Conservation (phyloP, 805 yeast genomes). For the Candida maesae region DNA sequence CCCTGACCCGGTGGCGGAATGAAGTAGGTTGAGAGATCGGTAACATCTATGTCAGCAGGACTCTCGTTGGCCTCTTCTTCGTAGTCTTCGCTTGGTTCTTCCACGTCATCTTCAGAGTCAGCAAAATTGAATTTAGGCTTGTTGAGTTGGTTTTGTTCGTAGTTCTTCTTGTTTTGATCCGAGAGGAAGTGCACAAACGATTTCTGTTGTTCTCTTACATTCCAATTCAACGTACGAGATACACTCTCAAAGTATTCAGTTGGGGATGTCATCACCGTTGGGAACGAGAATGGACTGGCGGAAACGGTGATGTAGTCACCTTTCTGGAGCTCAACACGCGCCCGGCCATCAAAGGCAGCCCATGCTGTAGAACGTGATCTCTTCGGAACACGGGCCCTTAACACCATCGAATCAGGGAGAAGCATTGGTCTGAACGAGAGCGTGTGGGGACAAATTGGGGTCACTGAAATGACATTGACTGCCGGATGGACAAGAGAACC, state of each 20-base stretch:
- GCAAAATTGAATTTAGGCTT: conserved; percentile 25
- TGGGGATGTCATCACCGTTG: conserved; percentile 75
- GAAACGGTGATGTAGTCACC: conserved; percentile 85
- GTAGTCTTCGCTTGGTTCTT: conserved; percentile 18
- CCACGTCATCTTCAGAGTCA: conserved; percentile 22
- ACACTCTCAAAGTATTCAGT: conserved; percentile 82
- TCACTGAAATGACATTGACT: conserved; percentile 85
- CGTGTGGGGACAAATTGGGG: conserved; percentile 96
- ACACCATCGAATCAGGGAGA: conserved; percentile 87
- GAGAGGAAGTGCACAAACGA: conserved; percentile 64
- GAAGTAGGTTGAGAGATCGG: conserved; percentile 23
- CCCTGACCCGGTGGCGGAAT: conserved; percentile 28
- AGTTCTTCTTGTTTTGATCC: conserved; percentile 49
- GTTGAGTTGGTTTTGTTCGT: conserved; percentile 28
- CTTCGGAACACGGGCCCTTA: conserved; percentile 79
- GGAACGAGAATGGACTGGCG: conserved; percentile 91
- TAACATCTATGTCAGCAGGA: conserved; percentile 28
- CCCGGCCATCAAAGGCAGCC: conserved; percentile 95
- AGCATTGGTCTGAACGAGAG: conserved; percentile 88
- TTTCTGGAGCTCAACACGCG: conserved; percentile 69
- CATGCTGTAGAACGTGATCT: conserved; percentile 87
- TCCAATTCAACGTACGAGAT: conserved; percentile 88
- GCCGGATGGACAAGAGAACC: conserved; percentile 94
- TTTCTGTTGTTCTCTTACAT: conserved; percentile 83
- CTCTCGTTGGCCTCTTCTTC: conserved; percentile 23